These are phyloP conservation scores for Fraxinus velutina DNA, from an alignment of 305 asterid species.

Conservation along the genomic window DNA sequence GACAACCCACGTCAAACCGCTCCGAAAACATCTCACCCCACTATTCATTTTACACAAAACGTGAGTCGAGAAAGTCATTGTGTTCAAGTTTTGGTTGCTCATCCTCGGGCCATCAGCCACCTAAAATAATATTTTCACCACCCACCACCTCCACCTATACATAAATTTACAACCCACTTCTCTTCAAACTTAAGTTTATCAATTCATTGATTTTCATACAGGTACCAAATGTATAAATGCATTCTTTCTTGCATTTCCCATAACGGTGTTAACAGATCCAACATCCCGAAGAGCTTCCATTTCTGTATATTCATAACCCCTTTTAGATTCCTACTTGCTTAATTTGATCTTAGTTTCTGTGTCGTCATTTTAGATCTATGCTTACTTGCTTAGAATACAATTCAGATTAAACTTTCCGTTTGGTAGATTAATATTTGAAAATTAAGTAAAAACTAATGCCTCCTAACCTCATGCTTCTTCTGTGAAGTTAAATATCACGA, in stretches of 20 bases:
- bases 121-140: neutral
- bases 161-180: neutral
- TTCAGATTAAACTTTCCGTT: neutral
- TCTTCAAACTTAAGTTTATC: neutral
- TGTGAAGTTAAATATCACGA: neutral
- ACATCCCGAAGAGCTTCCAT: neutral
- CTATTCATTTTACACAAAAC: neutral
- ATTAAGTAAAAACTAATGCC: neutral
- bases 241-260: neutral
- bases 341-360: neutral
- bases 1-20: neutral
- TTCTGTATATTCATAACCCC: neutral
- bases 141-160: neutral
- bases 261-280: neutral
- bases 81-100: neutral
- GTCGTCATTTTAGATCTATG: neutral
- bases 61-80: neutral
- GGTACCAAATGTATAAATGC: neutral
- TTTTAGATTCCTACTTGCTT: neutral
- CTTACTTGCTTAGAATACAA: neutral
- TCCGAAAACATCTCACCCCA: neutral
- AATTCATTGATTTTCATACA: neutral
- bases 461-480: neutral
- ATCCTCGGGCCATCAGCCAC: neutral
- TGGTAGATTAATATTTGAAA: neutral